These are phyloP conservation scores for Penicillium sp. DNA, from an alignment of 2,329 filamentous ascomycete species.

Conservation along the genomic window DNA sequence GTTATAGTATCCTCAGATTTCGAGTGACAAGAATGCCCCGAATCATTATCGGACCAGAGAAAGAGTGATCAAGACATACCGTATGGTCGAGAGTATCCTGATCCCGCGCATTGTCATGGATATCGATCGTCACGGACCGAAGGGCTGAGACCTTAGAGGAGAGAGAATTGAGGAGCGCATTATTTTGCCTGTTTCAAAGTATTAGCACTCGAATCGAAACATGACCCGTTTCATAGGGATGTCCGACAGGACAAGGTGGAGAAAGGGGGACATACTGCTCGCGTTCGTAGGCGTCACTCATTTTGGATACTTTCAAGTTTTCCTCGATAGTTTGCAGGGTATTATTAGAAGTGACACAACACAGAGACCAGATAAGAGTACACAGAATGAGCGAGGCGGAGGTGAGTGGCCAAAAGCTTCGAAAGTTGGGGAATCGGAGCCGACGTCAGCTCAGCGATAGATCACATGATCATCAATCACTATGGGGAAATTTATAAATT, in stretches of 20 bases:
- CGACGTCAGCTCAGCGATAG: neutral
- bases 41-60: neutral
- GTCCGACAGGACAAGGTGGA: neutral
- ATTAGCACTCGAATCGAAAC: neutral
- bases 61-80: constrained; percentile 50
- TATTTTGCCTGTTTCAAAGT: constrained; percentile 68
- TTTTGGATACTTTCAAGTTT: constrained; percentile 34
- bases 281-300: constrained; percentile 76
- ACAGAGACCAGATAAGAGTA: neutral
- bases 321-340: neutral
- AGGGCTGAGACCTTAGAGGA: constrained; percentile 87
- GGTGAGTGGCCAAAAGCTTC: constrained; percentile 1
- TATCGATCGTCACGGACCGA: constrained; percentile 91
- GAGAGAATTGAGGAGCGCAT: constrained; percentile 87
- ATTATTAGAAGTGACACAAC: neutral
- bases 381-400: neutral
- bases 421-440: neutral
- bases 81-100: constrained; percentile 86
- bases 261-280: constrained; percentile 53
- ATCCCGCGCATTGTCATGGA: constrained; percentile 90
- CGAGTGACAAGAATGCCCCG: neutral
- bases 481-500: neutral
- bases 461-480: constrained; percentile 2
- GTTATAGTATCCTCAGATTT: too few relatives aligned
- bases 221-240: neutral